phyloP scores from a whole-genome alignment of 2,329 filamentous ascomycete genomes.

The Alternaria novae-zelandiae region DNA sequence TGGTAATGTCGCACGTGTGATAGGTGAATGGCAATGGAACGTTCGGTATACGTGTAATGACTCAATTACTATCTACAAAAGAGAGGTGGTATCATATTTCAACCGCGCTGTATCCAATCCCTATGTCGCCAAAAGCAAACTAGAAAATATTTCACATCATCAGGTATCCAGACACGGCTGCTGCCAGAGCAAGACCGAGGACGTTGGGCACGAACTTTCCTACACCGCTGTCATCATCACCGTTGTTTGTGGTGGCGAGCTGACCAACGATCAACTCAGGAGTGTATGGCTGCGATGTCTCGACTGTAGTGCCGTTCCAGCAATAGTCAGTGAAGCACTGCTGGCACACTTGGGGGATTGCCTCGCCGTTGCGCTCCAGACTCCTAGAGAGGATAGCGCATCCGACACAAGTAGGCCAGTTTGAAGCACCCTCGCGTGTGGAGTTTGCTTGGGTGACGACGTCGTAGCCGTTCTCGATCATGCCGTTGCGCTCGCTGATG shows the following conservation, averaged over 20 bases:
- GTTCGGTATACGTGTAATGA: neutral
- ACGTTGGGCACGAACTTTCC: constrained; percentile 32
- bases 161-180: constrained; percentile 21
- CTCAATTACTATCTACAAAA: constrained; percentile 7
- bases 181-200: constrained; percentile 25
- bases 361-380: constrained; percentile 71
- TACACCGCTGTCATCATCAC: constrained; percentile 28
- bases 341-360: constrained; percentile 73
- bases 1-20: constrained; percentile 3
- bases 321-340: constrained; percentile 84
- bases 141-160: constrained; percentile 15
- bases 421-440: constrained; percentile 64
- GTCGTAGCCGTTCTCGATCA: constrained; percentile 87
- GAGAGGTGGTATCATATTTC: constrained; percentile 6
- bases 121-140: neutral
- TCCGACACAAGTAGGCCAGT: constrained; percentile 84
- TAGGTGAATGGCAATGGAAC: neutral
- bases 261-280: constrained; percentile 29
- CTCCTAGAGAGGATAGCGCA: constrained; percentile 85
- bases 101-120: constrained; percentile 3
- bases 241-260: constrained; percentile 16
- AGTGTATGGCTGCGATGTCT: constrained; percentile 33
- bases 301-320: constrained; percentile 80
- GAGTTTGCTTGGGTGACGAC: constrained; percentile 83
- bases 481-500: constrained; percentile 71